These are phyloP conservation scores for Quercus suber DNA, from an alignment of 306 rosid species.

Conservation along the genomic window DNA sequence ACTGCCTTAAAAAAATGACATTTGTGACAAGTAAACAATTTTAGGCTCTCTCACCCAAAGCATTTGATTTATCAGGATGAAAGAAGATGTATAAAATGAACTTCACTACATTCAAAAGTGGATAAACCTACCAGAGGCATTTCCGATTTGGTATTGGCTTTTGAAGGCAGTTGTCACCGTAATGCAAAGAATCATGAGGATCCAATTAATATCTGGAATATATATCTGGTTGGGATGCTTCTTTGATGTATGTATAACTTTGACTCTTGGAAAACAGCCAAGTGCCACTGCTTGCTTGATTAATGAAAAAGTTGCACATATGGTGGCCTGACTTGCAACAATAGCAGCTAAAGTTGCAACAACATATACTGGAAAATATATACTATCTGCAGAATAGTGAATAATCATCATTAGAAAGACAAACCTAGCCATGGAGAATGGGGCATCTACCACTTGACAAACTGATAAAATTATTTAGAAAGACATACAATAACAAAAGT, in stretches of 20 bases:
- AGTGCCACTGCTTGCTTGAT: constrained; percentile 94
- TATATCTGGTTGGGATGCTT: constrained; percentile 76
- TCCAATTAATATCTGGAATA: constrained; percentile 89
- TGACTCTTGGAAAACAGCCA: constrained; percentile 96
- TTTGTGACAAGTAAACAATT: no score
- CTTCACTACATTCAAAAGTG: not conserved
- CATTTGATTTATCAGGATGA: no score
- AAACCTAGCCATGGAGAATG: not conserved
- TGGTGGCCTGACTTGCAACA: constrained; percentile 95
- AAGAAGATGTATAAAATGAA: no score
- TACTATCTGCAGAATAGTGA: constrained; percentile 43
- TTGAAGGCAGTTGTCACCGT: constrained; percentile 83
- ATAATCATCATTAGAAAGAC: constrained; percentile 16
- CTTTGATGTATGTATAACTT: constrained; percentile 86
- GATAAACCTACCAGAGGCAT: constrained; percentile 73
- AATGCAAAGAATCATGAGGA: constrained; percentile 93
- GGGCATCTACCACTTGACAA: constrained; percentile 1
- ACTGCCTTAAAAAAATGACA: no score
- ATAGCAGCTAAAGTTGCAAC: constrained; percentile 92
- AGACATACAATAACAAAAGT: no score
- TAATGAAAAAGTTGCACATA: constrained; percentile 85
- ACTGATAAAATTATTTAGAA: not conserved
- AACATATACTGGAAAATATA: constrained; percentile 86
- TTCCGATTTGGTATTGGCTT: constrained; percentile 89
- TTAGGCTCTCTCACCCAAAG: no score